Conservation (phyloP, 1,284 basidiomycete genomes). For the Pyrrhoderma lamaoense region DNA sequence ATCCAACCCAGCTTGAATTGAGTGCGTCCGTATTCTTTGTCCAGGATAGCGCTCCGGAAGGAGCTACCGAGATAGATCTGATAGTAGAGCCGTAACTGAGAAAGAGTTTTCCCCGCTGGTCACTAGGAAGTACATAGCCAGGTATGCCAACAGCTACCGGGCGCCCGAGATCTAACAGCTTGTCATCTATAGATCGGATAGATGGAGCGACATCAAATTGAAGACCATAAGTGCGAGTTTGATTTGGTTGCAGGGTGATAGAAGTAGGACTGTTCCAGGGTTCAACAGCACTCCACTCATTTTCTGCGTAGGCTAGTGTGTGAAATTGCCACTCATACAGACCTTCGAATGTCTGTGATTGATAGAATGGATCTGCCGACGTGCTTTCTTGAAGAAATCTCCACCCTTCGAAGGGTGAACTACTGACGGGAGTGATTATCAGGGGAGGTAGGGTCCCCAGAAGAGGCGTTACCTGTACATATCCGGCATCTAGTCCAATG, state of each 20-base stretch:
- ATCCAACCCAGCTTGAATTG: conserved; percentile 40
- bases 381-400: conserved; percentile 48
- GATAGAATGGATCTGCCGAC: conserved; percentile 40
- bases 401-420: conserved; percentile 53
- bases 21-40: conserved; percentile 36
- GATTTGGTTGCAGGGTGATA: conserved; percentile 38
- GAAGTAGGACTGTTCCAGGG: conserved; percentile 53
- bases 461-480: conserved; percentile 44
- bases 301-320: conserved; percentile 49
- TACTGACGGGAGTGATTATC: conserved; percentile 40
- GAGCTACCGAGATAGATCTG: conserved; percentile 37
- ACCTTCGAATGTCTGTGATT: conserved; percentile 55
- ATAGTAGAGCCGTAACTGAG: conserved; percentile 39
- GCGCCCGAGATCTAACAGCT: conserved; percentile 33
- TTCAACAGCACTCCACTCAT: conserved; percentile 45
- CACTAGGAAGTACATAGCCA: conserved; percentile 45
- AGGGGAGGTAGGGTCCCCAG: conserved; percentile 49
- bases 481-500: conserved; percentile 51
- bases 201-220: conserved; percentile 44
- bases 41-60: conserved; percentile 44
- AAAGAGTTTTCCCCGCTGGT: conserved; percentile 47
- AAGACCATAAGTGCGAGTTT: conserved; percentile 47
- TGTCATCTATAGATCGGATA: conserved; percentile 44
- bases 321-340: conserved; percentile 58
- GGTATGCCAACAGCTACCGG: conserved; percentile 50